Evolutionary conservation across 805 yeast genomes (phyloP), one percentile per base, ranked within the genome.

Genomic region (Yarrowia sp.): DNA sequence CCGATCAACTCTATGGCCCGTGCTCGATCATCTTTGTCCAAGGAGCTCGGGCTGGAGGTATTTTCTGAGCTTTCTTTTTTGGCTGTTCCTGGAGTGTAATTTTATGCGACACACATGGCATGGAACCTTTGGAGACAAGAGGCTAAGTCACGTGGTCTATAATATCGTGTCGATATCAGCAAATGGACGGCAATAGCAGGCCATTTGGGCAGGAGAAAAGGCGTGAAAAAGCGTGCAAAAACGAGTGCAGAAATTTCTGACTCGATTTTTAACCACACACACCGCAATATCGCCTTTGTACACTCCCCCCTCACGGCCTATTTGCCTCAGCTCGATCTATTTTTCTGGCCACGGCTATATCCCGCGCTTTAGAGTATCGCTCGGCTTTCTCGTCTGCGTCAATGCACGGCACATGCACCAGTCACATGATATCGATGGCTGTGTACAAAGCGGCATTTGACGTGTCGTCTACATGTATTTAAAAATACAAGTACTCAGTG

Each of bases 341-440:
- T 22, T 14, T 39, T 22, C 14, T 24, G 5, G 16, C 33, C 36
- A 47, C 55, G 55, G 55, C 55, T 47, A 47, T 47, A 21, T 47
- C 55, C 55, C 55, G 55, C 55, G 55, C 38, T 29, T 47, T 31
- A 47, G 32, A 47, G 19, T 31, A 31, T 31, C 27, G 24, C 29
- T 47, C 55, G 55, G 55, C 55, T 47, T 47, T 32, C 38, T 32
- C 19, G 38, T 31, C 55, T 47, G 55, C 55, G 32, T 31, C 27
- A 21, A 19, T 47, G 55, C 55, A 31, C 55, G 38, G 38, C 55
- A 31, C 55, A 47, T 47, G 55, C 55, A 47, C 55, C 32, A 21
- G 38, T 47, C 55, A 47, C 55, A 47, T 47, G 55, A 47, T 47
- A 47, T 38, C 27, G 53, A 46, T 29, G 53, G 36, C n/a, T n/a